These are phyloP conservation scores for Astrephomene gubernaculifera DNA, from an alignment of 139 green algal genomes.

Conservation along the genomic window DNA sequence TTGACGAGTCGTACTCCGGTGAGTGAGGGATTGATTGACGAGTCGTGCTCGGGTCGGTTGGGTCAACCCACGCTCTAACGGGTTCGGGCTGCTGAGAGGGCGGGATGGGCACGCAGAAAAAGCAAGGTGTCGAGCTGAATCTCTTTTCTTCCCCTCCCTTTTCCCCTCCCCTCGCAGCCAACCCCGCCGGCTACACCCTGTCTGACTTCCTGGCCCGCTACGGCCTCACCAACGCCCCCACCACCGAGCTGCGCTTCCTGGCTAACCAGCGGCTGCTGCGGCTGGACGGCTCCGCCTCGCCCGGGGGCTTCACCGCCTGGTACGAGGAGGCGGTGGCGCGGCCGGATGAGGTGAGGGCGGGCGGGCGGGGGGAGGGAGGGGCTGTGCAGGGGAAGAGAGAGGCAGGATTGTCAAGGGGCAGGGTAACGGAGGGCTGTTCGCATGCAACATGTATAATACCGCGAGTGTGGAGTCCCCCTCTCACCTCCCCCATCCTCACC, in stretches of 20 bases:
- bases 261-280: slow-evolving; percentile 44
- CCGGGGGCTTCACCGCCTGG: slow-evolving; percentile 65
- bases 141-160: too few relatives aligned
- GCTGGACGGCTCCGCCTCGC: slow-evolving; percentile 16
- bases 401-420: not conserved
- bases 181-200: not conserved
- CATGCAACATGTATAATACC: too few relatives aligned
- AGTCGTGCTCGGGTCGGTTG: too few relatives aligned
- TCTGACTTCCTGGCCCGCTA: slow-evolving; percentile 31
- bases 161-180: not conserved
- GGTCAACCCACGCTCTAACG: too few relatives aligned
- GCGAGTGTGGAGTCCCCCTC: not conserved
- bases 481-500: not conserved
- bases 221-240: slow-evolving; percentile 10
- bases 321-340: slow-evolving; percentile 78
- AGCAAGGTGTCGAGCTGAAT: too few relatives aligned
- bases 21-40: slow-evolving; percentile 51
- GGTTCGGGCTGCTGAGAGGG: too few relatives aligned
- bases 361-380: too few relatives aligned
- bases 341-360: slow-evolving; percentile 71
- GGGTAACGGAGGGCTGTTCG: not conserved
- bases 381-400: not conserved
- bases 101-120: too few relatives aligned
- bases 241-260: slow-evolving; percentile 53
- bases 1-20: slow-evolving; percentile 74